Evolutionary conservation across 2,329 filamentous ascomycete genomes (phyloP).

Genomic region (Penicillium sp.): DNA sequence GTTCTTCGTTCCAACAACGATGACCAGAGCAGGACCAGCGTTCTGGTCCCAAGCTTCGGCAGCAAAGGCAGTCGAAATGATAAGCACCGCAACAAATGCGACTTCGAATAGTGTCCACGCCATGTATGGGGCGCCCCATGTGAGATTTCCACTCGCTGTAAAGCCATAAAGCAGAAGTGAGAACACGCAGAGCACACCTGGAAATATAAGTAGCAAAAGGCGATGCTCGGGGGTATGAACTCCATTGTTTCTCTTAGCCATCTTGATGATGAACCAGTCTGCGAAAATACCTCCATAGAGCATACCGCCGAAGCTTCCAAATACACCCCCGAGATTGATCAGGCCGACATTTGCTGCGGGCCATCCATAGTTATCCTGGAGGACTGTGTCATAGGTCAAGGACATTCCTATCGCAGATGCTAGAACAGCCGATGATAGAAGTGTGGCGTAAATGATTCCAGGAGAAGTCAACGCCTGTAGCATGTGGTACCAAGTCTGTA

Average conservation of each 20-base stretch:
- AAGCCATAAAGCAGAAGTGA: too few relatives aligned
- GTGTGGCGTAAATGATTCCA: conserved; percentile 40
- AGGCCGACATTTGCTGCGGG: conserved; percentile 22
- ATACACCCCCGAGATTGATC: conserved; percentile 28
- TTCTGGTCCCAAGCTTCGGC: too few relatives aligned
- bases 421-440: conserved; percentile 39
- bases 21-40: too few relatives aligned
- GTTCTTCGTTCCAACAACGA: too few relatives aligned
- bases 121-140: too few relatives aligned
- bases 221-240: conserved; percentile 39
- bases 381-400: conserved; percentile 40
- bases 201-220: conserved; percentile 34
- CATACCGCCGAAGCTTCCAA: conserved; percentile 29
- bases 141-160: too few relatives aligned
- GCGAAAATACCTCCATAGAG: conserved; percentile 26
- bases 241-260: conserved; percentile 36
- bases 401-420: conserved; percentile 41
- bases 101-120: too few relatives aligned
- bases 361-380: conserved; percentile 37
- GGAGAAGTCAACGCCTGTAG: conserved; percentile 33
- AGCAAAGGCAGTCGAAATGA: too few relatives aligned
- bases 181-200: conserved; percentile 25
- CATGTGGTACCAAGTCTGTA: conserved; percentile 22
- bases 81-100: too few relatives aligned
- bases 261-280: conserved; percentile 24